Evolutionary conservation across 75 land plant genomes (phyloP).

Genomic region (Picea sitchensis): DNA sequence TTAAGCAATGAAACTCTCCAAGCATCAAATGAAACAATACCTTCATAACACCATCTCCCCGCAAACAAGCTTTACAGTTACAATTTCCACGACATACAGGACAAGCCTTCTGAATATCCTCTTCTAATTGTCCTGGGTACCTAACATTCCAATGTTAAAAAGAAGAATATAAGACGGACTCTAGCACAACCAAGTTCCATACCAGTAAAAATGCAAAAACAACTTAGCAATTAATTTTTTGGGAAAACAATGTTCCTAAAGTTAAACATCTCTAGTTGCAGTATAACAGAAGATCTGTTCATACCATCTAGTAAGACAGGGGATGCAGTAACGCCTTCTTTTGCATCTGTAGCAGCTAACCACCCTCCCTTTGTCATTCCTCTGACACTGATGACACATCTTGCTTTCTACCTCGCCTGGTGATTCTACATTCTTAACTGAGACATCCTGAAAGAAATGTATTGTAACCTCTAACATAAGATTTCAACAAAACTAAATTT

Average conservation of each 20-base stretch:
- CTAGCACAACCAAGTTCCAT: not conserved
- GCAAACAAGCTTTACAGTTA: constrained; percentile 70
- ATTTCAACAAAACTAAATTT: not conserved
- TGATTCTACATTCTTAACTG: not conserved
- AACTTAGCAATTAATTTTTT: not conserved
- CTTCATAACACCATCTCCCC: constrained; percentile 13
- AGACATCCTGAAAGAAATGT: not conserved
- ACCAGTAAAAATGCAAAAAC: not conserved
- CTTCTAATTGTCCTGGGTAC: constrained; percentile 35
- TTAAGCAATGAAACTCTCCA: not conserved
- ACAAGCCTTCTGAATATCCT: constrained; percentile 33
- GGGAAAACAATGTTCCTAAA: not conserved
- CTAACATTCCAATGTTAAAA: constrained; percentile 2
- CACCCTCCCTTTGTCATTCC: constrained; percentile 83
- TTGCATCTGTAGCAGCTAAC: constrained; percentile 57
- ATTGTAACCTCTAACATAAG: not conserved
- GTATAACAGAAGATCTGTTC: not conserved
- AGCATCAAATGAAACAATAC: constrained; percentile 2
- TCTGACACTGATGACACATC: constrained; percentile 78
- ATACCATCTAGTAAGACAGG: constrained; percentile 63
- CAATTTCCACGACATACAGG: constrained; percentile 55
- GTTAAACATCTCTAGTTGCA: not conserved
- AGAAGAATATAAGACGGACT: no score
- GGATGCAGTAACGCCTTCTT: constrained; percentile 56
- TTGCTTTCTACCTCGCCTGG: constrained; percentile 16